phyloP scores from a whole-genome alignment of 2,329 filamentous ascomycete genomes.

The Scedosporium minutisporum region DNA sequence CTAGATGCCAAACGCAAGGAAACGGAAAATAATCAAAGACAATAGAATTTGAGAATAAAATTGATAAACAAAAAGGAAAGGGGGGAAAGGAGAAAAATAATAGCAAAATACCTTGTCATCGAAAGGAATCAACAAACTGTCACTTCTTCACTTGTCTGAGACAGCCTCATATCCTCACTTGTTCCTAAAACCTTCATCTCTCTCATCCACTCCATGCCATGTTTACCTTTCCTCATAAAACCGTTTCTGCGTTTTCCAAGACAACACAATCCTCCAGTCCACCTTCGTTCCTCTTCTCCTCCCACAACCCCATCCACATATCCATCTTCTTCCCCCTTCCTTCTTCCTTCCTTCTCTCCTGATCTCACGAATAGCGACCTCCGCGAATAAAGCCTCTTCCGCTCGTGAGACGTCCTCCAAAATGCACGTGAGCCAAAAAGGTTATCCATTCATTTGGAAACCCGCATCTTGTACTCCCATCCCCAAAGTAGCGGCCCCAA shows the following conservation, averaged over 20 bases:
- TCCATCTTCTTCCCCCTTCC: too few species aligned
- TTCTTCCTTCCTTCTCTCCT: too few species aligned
- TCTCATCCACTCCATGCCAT: neutral
- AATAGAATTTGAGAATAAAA: too few species aligned
- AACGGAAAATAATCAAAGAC: too few species aligned
- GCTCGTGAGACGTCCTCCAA: neutral
- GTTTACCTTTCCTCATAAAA: neutral
- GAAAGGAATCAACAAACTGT: neutral
- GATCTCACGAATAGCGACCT: too few species aligned
- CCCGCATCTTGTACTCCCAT: neutral
- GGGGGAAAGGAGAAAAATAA: neutral
- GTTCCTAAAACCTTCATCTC: neutral
- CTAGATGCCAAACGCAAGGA: too few species aligned
- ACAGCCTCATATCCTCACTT: neutral
- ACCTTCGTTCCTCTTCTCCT: too few species aligned
- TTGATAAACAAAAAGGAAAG: too few species aligned
- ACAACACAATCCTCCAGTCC: too few species aligned
- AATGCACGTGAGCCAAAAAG: slow-evolving; percentile 5
- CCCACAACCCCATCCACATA: too few species aligned
- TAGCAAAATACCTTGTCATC: neutral
- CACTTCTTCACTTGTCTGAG: neutral
- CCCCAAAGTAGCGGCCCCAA: neutral
- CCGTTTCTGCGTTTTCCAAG: too few species aligned
- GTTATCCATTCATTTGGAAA: slow-evolving; percentile 8
- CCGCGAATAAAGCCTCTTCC: too few species aligned